Evolutionary conservation across 2,329 filamentous ascomycete species (phyloP).

Genomic region (Trichoderma polysporum): DNA sequence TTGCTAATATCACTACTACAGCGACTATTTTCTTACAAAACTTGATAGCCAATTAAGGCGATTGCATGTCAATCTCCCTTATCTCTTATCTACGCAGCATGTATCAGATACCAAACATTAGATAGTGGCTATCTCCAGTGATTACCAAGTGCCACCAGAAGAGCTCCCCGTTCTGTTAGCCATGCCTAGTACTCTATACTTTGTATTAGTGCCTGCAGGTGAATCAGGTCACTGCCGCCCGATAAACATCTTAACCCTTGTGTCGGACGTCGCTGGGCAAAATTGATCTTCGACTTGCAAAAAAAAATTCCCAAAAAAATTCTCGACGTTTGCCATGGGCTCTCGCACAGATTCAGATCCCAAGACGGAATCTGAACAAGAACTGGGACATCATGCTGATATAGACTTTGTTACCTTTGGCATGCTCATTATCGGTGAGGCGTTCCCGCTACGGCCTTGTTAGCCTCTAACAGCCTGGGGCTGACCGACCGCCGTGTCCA

Average conservation of each 20-base stretch:
- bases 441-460: constrained; percentile 3
- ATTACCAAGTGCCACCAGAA: not conserved
- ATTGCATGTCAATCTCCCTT: not conserved
- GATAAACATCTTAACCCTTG: not conserved
- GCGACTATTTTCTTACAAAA: not conserved
- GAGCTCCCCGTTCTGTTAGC: too few relatives aligned
- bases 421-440: constrained; percentile 71
- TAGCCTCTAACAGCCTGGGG: constrained; percentile 7
- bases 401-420: constrained; percentile 69
- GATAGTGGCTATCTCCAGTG: not conserved
- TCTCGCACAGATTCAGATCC: constrained; percentile 1
- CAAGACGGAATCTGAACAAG: not conserved
- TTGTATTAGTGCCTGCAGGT: not conserved
- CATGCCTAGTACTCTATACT: constrained; percentile 2
- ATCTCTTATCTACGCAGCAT: not conserved
- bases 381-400: not conserved
- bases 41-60: not conserved
- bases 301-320: not conserved
- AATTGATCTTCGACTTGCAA: not conserved
- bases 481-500: constrained; percentile 12
- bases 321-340: constrained; percentile 5
- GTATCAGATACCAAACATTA: not conserved
- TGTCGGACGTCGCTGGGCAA: not conserved
- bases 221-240: constrained; percentile 12
- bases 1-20: not conserved